A percentile compares a stretch with the other conserved stretches of the same genome.
phyloP scores from a whole-genome alignment of 2,329 filamentous ascomycete genomes.

The Talaromyces marneffei region DNA sequence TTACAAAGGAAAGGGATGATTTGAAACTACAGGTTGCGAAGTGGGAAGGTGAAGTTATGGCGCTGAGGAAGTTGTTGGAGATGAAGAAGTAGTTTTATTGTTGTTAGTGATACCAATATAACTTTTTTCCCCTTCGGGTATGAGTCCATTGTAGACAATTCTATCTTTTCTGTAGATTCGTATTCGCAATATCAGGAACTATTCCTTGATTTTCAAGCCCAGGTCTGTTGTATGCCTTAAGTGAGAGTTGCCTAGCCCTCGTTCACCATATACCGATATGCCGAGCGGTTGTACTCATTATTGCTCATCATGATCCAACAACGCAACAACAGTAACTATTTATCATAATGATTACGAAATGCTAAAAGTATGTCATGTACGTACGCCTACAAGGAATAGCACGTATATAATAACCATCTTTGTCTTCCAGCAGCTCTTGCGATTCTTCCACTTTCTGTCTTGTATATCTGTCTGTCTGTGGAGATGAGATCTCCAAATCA shows the following conservation, averaged over 20 bases:
- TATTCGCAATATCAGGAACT: background rate
- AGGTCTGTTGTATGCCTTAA: background rate
- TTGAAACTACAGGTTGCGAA: slow-evolving; percentile 31
- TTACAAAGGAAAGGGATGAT: slow-evolving; percentile 31
- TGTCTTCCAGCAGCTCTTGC: background rate
- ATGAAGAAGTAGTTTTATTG: slow-evolving; percentile 10
- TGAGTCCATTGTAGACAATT: background rate
- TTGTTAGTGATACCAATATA: background rate
- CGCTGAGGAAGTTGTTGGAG: slow-evolving; percentile 24
- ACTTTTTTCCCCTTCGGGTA: background rate
- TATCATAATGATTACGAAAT: background rate
- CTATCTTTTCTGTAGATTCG: background rate
- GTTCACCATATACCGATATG: background rate
- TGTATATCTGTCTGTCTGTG: background rate
- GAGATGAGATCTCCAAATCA: background rate
- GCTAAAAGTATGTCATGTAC: too few species aligned
- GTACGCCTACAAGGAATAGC: background rate
- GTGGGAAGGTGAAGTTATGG: slow-evolving; percentile 33
- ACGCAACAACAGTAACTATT: background rate
- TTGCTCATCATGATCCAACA: slow-evolving; percentile 3
- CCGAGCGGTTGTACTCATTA: background rate
- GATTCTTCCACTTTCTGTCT: background rate
- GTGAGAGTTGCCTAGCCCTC: background rate
- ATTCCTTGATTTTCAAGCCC: too few species aligned
- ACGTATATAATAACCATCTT: background rate